Conservation (phyloP, 495 filamentous ascomycete species). For the Xylaria intraflava region DNA sequence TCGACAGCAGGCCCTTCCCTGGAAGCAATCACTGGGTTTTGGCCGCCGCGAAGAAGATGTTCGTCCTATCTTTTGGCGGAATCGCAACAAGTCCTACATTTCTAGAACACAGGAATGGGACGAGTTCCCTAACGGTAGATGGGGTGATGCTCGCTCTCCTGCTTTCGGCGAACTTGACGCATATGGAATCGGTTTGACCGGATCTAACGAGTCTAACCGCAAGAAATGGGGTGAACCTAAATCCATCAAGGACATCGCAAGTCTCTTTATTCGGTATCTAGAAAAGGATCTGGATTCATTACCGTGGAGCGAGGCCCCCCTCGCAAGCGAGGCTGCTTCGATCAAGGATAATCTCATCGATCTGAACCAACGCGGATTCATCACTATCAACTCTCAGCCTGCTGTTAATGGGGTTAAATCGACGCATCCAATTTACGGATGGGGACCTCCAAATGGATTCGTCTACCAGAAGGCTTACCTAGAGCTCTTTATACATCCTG, state of each 20-base stretch:
- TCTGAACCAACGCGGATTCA: constrained; percentile 76
- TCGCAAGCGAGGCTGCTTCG: constrained; percentile 69
- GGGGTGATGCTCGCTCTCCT: constrained; percentile 95
- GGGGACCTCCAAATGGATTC: constrained; percentile 91
- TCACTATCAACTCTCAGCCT: constrained; percentile 98
- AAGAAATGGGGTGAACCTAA: constrained; percentile 89
- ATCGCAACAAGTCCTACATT: constrained; percentile 92
- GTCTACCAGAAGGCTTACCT: constrained; percentile 99
- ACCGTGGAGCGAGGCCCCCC: constrained; percentile 90
- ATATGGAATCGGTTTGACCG: constrained; percentile 90
- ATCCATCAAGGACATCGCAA: constrained; percentile 69
- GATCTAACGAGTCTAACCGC: constrained; percentile 94
- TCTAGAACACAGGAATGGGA: constrained; percentile 97
- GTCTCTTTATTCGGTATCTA: constrained; percentile 79
- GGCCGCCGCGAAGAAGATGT: constrained; percentile 91
- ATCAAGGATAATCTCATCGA: constrained; percentile 71
- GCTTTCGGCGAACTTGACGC: constrained; percentile 95
- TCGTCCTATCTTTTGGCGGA: constrained; percentile 98
- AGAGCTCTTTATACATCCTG: constrained; percentile 78
- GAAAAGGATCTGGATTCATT: constrained; percentile 71
- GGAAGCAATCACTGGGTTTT: constrained; percentile 87
- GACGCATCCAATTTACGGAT: constrained; percentile 78
- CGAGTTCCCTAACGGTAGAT: constrained; percentile 97
- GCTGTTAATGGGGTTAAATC: constrained; percentile 91
- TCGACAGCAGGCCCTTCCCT: constrained; percentile 78